These are phyloP conservation scores for Mycena maculata DNA, from an alignment of 768 basidiomycete genomes.

Conservation along the genomic window DNA sequence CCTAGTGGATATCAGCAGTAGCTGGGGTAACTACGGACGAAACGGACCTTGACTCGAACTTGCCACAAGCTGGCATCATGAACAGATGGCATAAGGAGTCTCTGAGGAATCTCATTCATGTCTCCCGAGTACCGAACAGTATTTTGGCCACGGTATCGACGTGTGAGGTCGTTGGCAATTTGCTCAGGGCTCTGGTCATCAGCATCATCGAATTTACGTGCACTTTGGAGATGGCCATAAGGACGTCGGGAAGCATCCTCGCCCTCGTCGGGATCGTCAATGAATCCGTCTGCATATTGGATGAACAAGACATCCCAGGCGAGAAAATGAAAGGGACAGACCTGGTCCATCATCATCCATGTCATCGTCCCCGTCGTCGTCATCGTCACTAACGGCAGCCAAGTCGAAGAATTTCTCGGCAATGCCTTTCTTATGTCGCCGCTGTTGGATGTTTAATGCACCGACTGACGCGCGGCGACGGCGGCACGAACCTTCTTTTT, in stretches of 20 bases:
- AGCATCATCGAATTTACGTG: constrained; percentile 72
- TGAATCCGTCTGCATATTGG: constrained; percentile 69
- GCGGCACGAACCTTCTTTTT: constrained; percentile 53
- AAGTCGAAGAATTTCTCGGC: constrained; percentile 93
- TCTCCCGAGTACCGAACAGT: constrained; percentile 87
- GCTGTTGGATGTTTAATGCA: constrained; percentile 49
- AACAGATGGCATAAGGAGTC: constrained; percentile 95
- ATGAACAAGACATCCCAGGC: constrained; percentile 6
- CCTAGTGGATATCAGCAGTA: constrained; percentile 54
- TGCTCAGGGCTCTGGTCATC: constrained; percentile 85
- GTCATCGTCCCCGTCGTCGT: constrained; percentile 86
- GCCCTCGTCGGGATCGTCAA: constrained; percentile 75
- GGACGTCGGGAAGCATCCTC: constrained; percentile 70
- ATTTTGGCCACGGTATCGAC: constrained; percentile 77
- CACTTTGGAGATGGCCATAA: constrained; percentile 75
- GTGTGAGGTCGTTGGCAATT: constrained; percentile 84
- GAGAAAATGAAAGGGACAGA: constrained; percentile 38
- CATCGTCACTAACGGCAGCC: constrained; percentile 96
- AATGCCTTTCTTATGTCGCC: constrained; percentile 71
- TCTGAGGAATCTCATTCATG: constrained; percentile 93
- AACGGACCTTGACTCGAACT: constrained; percentile 86
- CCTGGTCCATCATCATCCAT: constrained; percentile 74
- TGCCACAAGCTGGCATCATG: constrained; percentile 97
- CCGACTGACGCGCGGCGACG: neutral
- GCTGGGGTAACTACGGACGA: neutral